A percentile compares a stretch with the other conserved stretches of the same genome.
These are phyloP conservation scores for Trypanosoma mega DNA, from an alignment of 208 protist genomes.

Conservation along the genomic window DNA sequence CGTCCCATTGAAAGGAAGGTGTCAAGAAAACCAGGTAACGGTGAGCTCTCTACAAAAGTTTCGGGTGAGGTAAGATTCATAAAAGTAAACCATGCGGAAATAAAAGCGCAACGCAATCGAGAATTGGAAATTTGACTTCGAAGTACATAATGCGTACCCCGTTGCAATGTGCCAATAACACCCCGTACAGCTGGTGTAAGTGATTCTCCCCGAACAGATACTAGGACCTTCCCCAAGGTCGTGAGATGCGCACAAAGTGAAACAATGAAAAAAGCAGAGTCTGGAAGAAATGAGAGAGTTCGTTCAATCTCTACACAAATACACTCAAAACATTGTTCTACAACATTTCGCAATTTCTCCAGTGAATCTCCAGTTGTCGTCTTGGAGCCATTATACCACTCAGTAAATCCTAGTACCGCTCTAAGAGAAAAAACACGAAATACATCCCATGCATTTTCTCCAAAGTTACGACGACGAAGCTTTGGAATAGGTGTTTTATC, in stretches of 20 bases:
- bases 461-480: constrained; percentile 1
- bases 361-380: background rate
- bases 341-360: constrained; percentile 7
- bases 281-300: constrained; percentile 14
- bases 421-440: constrained; percentile 78
- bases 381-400: constrained; percentile 9
- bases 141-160: constrained; percentile 23
- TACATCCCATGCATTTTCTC: constrained; percentile 63
- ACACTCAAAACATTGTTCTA: constrained; percentile 39
- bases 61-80: constrained; percentile 39
- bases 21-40: constrained; percentile 26
- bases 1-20: constrained; percentile 20
- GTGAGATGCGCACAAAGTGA: constrained; percentile 29
- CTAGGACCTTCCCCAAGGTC: constrained; percentile 33
- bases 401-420: constrained; percentile 42
- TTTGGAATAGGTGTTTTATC: constrained; percentile 19
- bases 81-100: constrained; percentile 60
- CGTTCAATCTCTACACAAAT: constrained; percentile 34
- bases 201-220: constrained; percentile 12
- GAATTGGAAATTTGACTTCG: constrained; percentile 18
- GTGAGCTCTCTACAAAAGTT: constrained; percentile 15
- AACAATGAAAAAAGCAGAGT: constrained; percentile 23
- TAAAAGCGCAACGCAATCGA: constrained; percentile 39
- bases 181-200: constrained; percentile 16
- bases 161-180: constrained; percentile 22